phyloP scores from a whole-genome alignment of 1,284 basidiomycete genomes.

The Leucoagaricus sp. region DNA sequence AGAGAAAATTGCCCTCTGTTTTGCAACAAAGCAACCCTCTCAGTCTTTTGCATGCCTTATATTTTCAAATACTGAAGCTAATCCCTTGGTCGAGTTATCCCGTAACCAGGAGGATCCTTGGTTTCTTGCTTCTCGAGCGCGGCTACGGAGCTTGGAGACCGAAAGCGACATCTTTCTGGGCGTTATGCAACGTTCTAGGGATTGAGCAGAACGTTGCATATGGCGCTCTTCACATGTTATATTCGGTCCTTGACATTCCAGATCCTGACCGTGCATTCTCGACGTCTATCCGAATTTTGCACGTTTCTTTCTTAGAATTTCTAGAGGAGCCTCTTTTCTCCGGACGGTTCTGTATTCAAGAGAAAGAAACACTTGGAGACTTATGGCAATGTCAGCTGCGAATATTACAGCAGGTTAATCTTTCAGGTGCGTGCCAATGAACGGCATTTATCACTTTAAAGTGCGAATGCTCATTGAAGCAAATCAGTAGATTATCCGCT shows the following conservation, averaged over 20 bases:
- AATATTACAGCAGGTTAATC: background rate
- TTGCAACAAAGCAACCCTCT: background rate
- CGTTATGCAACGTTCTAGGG: background rate
- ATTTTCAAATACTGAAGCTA: constrained; percentile 1
- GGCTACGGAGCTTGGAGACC: background rate
- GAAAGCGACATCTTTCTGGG: background rate
- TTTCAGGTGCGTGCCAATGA: background rate
- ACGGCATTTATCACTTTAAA: background rate
- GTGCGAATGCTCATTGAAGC: background rate
- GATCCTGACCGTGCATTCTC: background rate
- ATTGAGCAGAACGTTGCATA: background rate
- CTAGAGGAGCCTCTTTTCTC: background rate
- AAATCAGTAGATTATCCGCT: background rate
- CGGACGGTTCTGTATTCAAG: background rate
- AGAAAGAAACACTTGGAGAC: background rate
- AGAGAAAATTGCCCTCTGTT: background rate
- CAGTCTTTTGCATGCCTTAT: background rate
- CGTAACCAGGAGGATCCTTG: background rate
- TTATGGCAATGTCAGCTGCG: background rate
- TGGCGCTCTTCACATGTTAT: background rate
- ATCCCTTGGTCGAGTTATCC: background rate
- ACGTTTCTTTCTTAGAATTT: background rate
- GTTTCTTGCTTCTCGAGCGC: background rate
- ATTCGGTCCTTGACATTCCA: background rate
- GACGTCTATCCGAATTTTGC: background rate